These are phyloP conservation scores for slime mould (Dictyostelium discoideum) DNA, from an alignment of 78 protist species.

Conservation along the genomic window dicty_2.7 NC_007089.4:334001-334500, in stretches of 20 bases:
- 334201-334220: slow-evolving; percentile 88
- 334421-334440: slow-evolving; percentile 62
- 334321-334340: slow-evolving; percentile 70
- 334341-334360: slow-evolving; percentile 75
- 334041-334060: slow-evolving; percentile 76
- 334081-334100: slow-evolving; percentile 74
- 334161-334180: slow-evolving; percentile 74
- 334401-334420: slow-evolving; percentile 64
- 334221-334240: slow-evolving; percentile 83
- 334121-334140: slow-evolving; percentile 89
- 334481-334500: slow-evolving; percentile 24
- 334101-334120: slow-evolving; percentile 83
- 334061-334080: slow-evolving; percentile 84
- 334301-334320: slow-evolving; percentile 61
- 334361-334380: slow-evolving; percentile 46
- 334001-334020: slow-evolving; percentile 14
- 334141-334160: slow-evolving; percentile 87
- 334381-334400: slow-evolving; percentile 77
- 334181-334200: slow-evolving; percentile 84
- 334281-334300: slow-evolving; percentile 55
- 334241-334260: slow-evolving; percentile 62
- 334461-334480: slow-evolving; percentile 56
- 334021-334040: slow-evolving; percentile 30
- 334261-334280: slow-evolving; percentile 85
- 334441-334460: slow-evolving; percentile 82